Evolutionary conservation across 768 basidiomycete genomes (phyloP).

Genomic region (Austroboletus festivus): DNA sequence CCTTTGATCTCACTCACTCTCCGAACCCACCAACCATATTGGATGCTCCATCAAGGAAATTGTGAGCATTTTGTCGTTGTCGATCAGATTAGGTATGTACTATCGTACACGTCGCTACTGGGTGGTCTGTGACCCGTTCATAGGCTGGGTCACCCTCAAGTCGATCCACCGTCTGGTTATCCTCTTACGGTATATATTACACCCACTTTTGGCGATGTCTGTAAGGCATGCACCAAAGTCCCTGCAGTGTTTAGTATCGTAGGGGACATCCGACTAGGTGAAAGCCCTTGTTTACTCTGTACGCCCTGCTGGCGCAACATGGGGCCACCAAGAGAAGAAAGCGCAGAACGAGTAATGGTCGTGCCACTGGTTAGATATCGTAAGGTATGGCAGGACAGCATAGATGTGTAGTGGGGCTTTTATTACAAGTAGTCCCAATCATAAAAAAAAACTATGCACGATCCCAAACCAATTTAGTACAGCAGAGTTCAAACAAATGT

Average conservation of each 20-base stretch:
- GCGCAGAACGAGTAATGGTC: constrained; percentile 41
- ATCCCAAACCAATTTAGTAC: neutral
- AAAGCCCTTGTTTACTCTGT: constrained; percentile 76
- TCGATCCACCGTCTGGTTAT: constrained; percentile 57
- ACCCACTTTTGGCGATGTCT: constrained; percentile 57
- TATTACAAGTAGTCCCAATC: too few relatives aligned
- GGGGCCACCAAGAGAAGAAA: constrained; percentile 48
- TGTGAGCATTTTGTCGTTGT: constrained; percentile 80
- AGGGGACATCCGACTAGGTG: constrained; percentile 71
- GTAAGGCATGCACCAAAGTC: constrained; percentile 66
- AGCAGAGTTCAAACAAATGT: constrained; percentile 4
- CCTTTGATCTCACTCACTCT: constrained; percentile 52
- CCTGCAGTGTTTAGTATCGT: constrained; percentile 67
- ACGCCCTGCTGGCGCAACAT: constrained; percentile 69
- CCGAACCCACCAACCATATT: constrained; percentile 73
- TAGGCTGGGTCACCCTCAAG: constrained; percentile 58
- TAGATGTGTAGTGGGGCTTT: neutral
- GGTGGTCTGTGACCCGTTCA: constrained; percentile 5
- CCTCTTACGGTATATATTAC: constrained; percentile 67
- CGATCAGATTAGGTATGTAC: constrained; percentile 62
- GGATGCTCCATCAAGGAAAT: constrained; percentile 75
- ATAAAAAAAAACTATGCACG: neutral
- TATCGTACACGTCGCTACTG: neutral
- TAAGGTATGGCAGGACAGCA: constrained; percentile 18
- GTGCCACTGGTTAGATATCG: constrained; percentile 50